phyloP scores from a whole-genome alignment of 164 flowering plant genomes.

The Macadamia integrifolia region DNA sequence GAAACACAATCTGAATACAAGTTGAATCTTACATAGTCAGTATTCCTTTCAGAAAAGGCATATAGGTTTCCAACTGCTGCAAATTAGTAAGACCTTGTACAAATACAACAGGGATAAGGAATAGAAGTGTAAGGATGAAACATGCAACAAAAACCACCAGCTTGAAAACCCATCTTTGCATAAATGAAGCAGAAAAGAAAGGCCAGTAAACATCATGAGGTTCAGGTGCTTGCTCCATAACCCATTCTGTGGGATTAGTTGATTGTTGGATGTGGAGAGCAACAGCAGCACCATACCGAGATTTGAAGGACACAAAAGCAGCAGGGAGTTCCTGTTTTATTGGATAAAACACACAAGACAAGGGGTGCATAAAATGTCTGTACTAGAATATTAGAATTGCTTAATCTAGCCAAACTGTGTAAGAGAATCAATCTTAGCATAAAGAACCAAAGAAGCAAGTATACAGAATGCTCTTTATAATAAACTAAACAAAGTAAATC shows the following conservation, averaged over 20 bases:
- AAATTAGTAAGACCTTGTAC: slow-evolving; percentile 91
- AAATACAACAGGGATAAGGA: slow-evolving; percentile 73
- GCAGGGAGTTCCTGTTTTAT: slow-evolving; percentile 64
- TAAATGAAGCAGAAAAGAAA: slow-evolving; percentile 71
- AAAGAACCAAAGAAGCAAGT: neutral
- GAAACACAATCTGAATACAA: neutral
- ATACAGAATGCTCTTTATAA: neutral
- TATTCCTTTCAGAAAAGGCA: slow-evolving; percentile 71
- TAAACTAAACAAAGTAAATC: neutral
- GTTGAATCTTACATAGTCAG: slow-evolving; percentile 54
- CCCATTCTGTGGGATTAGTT: slow-evolving; percentile 68
- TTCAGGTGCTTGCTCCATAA: slow-evolving; percentile 83
- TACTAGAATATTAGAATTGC: neutral
- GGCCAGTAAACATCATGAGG: slow-evolving; percentile 94
- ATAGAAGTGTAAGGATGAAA: slow-evolving; percentile 54
- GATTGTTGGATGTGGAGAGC: slow-evolving; percentile 66
- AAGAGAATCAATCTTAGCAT: neutral
- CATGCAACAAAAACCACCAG: slow-evolving; percentile 53
- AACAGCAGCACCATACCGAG: slow-evolving; percentile 73
- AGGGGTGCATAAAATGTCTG: slow-evolving; percentile 1
- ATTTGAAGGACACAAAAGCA: slow-evolving; percentile 88
- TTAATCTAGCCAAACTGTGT: neutral
- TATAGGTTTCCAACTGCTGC: slow-evolving; percentile 50
- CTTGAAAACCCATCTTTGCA: slow-evolving; percentile 67
- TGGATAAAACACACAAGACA: slow-evolving; percentile 5